Evolutionary conservation across 1,284 basidiomycete species (phyloP), one percentile per base, ranked within the genome.

Genomic region (Cryptococcus amylolentus): DNA sequence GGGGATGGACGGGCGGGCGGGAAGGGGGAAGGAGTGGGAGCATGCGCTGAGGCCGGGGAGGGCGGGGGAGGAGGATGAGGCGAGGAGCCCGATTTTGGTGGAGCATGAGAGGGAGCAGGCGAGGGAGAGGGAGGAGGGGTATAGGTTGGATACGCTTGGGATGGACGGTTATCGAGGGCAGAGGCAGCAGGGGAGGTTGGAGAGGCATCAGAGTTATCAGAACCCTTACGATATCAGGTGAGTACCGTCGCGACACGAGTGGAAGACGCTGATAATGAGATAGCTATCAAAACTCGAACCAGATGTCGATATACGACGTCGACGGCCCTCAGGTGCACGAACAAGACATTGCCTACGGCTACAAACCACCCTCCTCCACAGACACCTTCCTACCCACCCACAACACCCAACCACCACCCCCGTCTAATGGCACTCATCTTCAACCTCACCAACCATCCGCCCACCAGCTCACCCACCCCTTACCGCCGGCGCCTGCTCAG

Each of bases 201-300:
- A 35, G 46, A 48, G 57, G 20, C 51, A 58, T 51, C 51, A 54
- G 14, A 60, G 58, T 52, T 70, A 68, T 56, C 59, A 60, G 41
- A 70, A 64, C 26, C 66, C 68, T 2, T 71, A 66, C 54, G 67
- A 69, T 47, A 68, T 68, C 18, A 48, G 54, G 59, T 71, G 58
- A 57, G 64, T 60, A 14, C 18, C 27, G 8, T n/a, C 35, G n/a
- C 43, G 14, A 5, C 2, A 16, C 14, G 10, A 37, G 12, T 39
- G 27, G 7, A 10, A 3, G 18, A 16, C 45, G 20, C 18, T 27
- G 37, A 26, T 1, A 16, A 8, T n/a, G 23, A 55, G 48, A 20
- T 48, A 66, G 64, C 26, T 66, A 66, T 46, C 55, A 64, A 49
- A 50, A 47, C 14, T 48, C 52, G 20, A 60, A 65, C 52, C 57